Evolutionary conservation across 2,329 filamentous ascomycete genomes (phyloP).

Genomic region (Colletotrichum acutatum): DNA sequence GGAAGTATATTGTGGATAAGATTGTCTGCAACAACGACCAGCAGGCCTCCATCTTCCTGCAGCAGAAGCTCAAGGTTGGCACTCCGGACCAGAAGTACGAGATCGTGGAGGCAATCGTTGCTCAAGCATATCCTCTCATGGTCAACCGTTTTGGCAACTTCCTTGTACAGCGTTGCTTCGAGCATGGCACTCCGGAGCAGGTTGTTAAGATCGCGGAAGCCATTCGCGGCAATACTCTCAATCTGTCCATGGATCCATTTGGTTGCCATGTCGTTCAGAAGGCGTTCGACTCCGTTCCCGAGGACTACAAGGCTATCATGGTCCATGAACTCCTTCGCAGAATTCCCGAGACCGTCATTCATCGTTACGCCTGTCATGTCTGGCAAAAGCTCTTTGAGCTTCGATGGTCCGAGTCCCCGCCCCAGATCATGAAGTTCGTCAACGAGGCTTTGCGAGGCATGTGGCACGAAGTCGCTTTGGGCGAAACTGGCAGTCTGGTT

Average conservation of each 20-base stretch:
- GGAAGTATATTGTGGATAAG: conserved; percentile 99
- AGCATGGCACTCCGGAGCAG: conserved; percentile 95
- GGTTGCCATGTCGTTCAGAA: conserved; percentile 99
- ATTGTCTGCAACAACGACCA: conserved; percentile 99
- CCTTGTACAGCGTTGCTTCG: conserved; percentile 97
- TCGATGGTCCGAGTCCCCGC: conserved; percentile 92
- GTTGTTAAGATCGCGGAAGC: conserved; percentile 94
- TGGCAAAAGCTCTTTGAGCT: conserved; percentile 99
- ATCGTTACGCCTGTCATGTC: conserved; percentile 98
- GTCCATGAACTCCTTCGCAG: conserved; percentile 96
- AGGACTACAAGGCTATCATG: conserved; percentile 98
- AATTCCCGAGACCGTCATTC: conserved; percentile 97
- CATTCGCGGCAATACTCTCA: conserved; percentile 93
- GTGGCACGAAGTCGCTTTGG: conserved; percentile 98
- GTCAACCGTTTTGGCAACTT: conserved; percentile 99
- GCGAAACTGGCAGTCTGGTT: conserved; percentile 96
- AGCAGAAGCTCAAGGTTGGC: conserved; percentile 98
- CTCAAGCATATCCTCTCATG: conserved; percentile 95
- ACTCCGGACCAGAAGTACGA: conserved; percentile 96
- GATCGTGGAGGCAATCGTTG: conserved; percentile 95
- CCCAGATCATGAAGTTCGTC: conserved; percentile 98
- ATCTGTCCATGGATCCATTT: conserved; percentile 97
- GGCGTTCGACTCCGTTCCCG: conserved; percentile 96
- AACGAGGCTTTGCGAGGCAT: conserved; percentile 94
- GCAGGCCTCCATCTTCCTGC: conserved; percentile 97